phyloP scores from a whole-genome alignment of 345 rosid genomes.

The Eucalyptus marginata region DNA sequence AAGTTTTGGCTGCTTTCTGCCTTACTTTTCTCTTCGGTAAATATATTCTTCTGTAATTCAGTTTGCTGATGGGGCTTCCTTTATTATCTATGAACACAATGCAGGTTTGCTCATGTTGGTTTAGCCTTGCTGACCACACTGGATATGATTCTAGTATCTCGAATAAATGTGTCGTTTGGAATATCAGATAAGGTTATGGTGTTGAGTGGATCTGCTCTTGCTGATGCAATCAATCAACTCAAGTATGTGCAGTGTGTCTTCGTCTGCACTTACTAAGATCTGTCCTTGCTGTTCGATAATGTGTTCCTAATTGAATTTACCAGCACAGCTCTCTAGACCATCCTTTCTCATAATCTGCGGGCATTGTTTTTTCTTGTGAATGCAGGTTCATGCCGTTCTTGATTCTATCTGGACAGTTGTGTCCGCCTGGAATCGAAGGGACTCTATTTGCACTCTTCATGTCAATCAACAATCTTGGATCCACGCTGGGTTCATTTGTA shows the following conservation, averaged over 20 bases:
- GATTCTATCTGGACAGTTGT: constrained; percentile 83
- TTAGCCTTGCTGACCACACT: constrained; percentile 48
- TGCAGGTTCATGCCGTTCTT: constrained; percentile 97
- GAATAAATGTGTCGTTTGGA: constrained; percentile 37
- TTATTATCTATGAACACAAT: neutral
- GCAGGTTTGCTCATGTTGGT: constrained; percentile 80
- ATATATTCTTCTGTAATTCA: neutral
- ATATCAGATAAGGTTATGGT: constrained; percentile 87
- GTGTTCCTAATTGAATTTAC: neutral
- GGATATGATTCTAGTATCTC: constrained; percentile 66
- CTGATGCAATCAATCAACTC: constrained; percentile 91
- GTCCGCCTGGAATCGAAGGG: constrained; percentile 98
- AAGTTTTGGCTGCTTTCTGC: constrained; percentile 6
- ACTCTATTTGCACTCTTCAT: constrained; percentile 92
- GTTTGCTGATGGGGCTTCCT: neutral
- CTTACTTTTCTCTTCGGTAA: neutral
- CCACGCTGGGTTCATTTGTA: constrained; percentile 72
- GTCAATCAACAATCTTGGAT: constrained; percentile 89
- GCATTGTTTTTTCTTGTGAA: neutral
- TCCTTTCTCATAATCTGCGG: neutral
- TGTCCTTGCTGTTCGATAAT: neutral
- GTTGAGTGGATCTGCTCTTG: constrained; percentile 78
- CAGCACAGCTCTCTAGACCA: neutral
- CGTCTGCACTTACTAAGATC: neutral
- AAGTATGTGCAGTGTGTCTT: constrained; percentile 26